Base-by-base conservation (phyloP, 805 yeast species). In the Cyberlindnera sargentensis region DNA sequence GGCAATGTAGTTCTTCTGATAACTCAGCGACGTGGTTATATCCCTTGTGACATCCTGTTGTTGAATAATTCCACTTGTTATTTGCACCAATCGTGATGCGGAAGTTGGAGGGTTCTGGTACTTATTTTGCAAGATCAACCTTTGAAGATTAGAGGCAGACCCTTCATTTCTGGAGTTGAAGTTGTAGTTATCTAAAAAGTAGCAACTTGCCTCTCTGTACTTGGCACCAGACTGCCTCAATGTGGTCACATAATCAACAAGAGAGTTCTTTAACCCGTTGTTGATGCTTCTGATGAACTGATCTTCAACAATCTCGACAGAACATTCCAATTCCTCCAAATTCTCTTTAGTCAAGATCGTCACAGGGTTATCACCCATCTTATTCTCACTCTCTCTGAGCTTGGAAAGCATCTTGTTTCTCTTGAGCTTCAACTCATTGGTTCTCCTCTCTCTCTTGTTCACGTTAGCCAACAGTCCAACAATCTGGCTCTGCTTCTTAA, bases 281-380 rank as follows among this genome's bases (percentile, higher is more conserved):
- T 67, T 65, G 24, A 79, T 70, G 0, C 78, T 65, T 37, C 76
- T 65, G 7, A 66, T 61, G 39, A 70, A 65, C 53, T 79, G 84
- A 29, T 67, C 72, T 46, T 73, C 73, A 6, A 75, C 74, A 24
- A 78, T 73, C 43, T 69, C 75, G n/a, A 75, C 63, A 32, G 76
- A 70, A 47, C 71, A 67, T 36, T 67, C 66, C 43, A 71, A 60
- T 48, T 74, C 78, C 54, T 78, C 84, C 31, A 78, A 55, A 41
- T 67, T 65, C 51, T 79, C 85, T 44, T 64, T 65, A 2, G 73
- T 58, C 20, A 75, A 55, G 11, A 69, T 58, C 1, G 76, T 67
- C 6, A 58, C 60, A 15, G 72, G 68, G 28, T 72, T 68, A 39
- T 69, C 71, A 3, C 81, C 82, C 46, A 53, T 59, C 47, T 68